Percentiles rank a stretch among this genome's conserved stretches.
Evolutionary conservation across 2,329 filamentous ascomycete genomes (phyloP).

Genomic region (Botrytis galanthina): DNA sequence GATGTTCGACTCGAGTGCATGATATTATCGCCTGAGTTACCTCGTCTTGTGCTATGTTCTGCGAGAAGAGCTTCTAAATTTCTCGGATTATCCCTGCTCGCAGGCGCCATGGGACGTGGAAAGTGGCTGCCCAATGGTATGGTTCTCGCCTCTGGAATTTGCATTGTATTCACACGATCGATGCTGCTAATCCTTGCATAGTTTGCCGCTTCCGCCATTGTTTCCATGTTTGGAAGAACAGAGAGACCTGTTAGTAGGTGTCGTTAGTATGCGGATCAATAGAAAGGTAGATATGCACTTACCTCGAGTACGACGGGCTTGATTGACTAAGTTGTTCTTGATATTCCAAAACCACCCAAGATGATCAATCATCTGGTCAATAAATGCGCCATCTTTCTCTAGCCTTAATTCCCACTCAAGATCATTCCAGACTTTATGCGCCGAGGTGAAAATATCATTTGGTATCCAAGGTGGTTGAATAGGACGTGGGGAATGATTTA

Average conservation of each 20-base stretch:
- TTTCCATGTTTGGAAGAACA: not conserved
- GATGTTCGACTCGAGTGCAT: not conserved
- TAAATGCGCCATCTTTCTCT: not conserved
- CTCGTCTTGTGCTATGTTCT: not conserved
- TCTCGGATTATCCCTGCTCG: not conserved
- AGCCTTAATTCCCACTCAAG: conserved; percentile 1
- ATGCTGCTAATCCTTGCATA: not conserved
- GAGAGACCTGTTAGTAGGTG: not conserved
- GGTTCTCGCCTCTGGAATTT: not conserved
- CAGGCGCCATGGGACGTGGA: not conserved
- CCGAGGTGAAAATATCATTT: not conserved
- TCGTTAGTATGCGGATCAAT: not conserved
- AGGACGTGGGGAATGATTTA: no score
- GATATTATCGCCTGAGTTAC: not conserved
- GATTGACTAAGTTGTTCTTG: not conserved
- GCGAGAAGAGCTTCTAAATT: not conserved
- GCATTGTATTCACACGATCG: not conserved
- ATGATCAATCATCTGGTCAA: conserved; percentile 1
- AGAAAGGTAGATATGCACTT: not conserved
- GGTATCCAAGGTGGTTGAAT: no score
- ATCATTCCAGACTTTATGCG: not conserved
- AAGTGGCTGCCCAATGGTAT: not conserved
- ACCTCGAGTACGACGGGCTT: not conserved
- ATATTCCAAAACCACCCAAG: conserved; percentile 10
- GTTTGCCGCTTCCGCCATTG: not conserved